phyloP scores from a whole-genome alignment of 345 rosid species.

The Salix brachista region DNA sequence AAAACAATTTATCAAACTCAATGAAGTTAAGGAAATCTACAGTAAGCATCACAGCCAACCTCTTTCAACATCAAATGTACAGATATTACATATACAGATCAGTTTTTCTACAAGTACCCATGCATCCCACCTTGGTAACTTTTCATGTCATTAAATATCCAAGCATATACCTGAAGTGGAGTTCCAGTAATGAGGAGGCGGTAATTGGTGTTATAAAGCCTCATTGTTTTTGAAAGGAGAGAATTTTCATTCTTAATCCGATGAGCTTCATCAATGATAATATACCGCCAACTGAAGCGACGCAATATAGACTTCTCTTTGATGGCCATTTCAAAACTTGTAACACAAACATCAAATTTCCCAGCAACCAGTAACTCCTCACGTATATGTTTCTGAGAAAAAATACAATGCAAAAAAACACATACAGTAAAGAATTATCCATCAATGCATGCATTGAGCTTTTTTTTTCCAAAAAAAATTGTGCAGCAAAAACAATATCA shows the following conservation, averaged over 20 bases:
- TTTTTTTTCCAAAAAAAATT: no score
- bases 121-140: background rate
- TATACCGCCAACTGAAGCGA: slow-evolving; percentile 97
- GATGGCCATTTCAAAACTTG: slow-evolving; percentile 99
- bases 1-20: background rate
- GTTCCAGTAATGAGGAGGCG: slow-evolving; percentile 96
- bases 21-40: background rate
- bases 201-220: slow-evolving; percentile 79
- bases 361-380: slow-evolving; percentile 91
- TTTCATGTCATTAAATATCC: background rate
- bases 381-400: slow-evolving; percentile 76
- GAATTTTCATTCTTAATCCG: slow-evolving; percentile 94
- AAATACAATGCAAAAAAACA: background rate
- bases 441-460: background rate
- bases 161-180: slow-evolving; percentile 82
- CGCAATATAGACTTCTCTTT: slow-evolving; percentile 88
- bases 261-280: slow-evolving; percentile 97
- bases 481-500: background rate
- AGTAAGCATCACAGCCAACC: background rate
- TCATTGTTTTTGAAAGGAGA: slow-evolving; percentile 93
- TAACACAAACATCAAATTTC: slow-evolving; percentile 96
- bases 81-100: background rate
- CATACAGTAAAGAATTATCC: background rate
- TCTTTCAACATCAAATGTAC: background rate
- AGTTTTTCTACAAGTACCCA: background rate